phyloP scores from a whole-genome alignment of 306 rosid species.

The Rosa lucieae region DNA sequence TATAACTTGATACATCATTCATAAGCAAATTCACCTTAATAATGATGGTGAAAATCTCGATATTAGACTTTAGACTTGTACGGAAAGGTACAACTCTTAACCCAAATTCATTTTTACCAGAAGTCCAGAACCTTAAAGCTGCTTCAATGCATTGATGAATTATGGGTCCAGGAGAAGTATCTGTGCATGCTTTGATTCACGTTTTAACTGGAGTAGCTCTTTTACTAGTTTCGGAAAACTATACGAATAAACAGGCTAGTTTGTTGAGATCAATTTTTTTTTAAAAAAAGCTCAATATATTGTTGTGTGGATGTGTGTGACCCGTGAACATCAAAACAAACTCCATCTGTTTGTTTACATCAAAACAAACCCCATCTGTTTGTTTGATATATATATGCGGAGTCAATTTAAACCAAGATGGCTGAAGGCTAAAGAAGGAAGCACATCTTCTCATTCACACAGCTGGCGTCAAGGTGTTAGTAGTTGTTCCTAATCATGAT shows the following conservation, averaged over 20 bases:
- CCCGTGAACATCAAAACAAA: too few species aligned
- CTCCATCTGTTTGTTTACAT: too few species aligned
- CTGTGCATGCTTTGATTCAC: slow-evolving; percentile 48
- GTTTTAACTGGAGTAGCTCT: slow-evolving; percentile 44
- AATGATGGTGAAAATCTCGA: neutral
- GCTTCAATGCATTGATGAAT: neutral
- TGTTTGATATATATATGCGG: too few species aligned
- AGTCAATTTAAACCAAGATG: too few species aligned
- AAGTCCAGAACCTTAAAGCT: neutral
- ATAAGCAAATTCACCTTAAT: neutral
- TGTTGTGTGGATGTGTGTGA: too few species aligned
- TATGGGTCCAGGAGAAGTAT: slow-evolving; percentile 37
- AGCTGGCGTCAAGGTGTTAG: too few species aligned
- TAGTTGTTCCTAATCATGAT: too few species aligned
- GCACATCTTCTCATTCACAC: too few species aligned
- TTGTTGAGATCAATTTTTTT: too few species aligned
- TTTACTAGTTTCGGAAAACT: slow-evolving; percentile 26
- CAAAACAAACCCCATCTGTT: too few species aligned
- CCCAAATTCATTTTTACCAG: neutral
- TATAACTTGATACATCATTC: neutral
- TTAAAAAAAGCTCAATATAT: too few species aligned
- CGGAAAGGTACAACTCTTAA: neutral
- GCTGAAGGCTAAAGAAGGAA: too few species aligned
- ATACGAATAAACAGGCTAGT: neutral
- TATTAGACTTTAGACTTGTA: neutral